These are phyloP conservation scores for Quercus aquifolioides DNA, from an alignment of 306 rosid species.

Conservation along the genomic window DNA sequence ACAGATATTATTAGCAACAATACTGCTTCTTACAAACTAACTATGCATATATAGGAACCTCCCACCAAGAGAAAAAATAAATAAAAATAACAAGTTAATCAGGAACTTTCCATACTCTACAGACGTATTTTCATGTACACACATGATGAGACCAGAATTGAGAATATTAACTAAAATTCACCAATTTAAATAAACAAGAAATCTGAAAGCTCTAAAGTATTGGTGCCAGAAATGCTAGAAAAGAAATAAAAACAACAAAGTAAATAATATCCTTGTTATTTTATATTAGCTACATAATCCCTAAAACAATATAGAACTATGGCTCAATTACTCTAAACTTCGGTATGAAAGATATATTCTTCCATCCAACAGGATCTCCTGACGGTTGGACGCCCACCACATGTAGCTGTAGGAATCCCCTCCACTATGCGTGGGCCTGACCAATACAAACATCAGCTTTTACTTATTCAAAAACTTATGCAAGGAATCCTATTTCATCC, in stretches of 20 bases:
- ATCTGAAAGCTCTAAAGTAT: background rate
- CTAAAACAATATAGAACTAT: slow-evolving; percentile 3
- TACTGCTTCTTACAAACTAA: background rate
- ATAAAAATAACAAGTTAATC: background rate
- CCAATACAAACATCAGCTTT: slow-evolving; percentile 29
- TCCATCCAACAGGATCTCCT: slow-evolving; percentile 29
- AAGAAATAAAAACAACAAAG: background rate
- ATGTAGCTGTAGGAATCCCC: slow-evolving; percentile 21
- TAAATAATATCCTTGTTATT: background rate
- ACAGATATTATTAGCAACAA: background rate
- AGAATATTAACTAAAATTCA: background rate
- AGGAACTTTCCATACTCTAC: background rate
- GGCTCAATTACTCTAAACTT: slow-evolving; percentile 10
- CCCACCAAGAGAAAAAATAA: background rate
- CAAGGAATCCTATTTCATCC: slow-evolving; percentile 15
- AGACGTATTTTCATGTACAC: background rate
- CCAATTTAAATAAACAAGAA: background rate
- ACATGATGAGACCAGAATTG: background rate
- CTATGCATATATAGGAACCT: background rate
- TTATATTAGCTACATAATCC: background rate
- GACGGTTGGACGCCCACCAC: slow-evolving; percentile 29
- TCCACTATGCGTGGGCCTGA: slow-evolving; percentile 31
- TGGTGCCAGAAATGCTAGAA: background rate
- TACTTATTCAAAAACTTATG: slow-evolving; percentile 14
- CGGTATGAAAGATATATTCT: slow-evolving; percentile 19